A percentile compares a stretch with the other conserved stretches of the same genome.
phyloP scores from a whole-genome alignment of 2,329 filamentous ascomycete species.

The Sporothrix pseudoabietina region DNA sequence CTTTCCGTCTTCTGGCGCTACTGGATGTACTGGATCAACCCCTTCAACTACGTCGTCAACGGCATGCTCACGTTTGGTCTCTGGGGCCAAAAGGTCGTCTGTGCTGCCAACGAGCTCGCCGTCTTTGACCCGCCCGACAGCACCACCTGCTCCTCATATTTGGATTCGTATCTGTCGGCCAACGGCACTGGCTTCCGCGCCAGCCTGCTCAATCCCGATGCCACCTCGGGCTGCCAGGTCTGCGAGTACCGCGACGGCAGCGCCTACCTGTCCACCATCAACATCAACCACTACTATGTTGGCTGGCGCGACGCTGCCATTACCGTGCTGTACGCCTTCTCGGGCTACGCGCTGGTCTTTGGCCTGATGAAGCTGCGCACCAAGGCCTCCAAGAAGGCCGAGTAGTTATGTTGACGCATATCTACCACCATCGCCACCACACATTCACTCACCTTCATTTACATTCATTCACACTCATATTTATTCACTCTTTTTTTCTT shows the following conservation, averaged over 20 bases:
- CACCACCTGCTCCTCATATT: slow-evolving; percentile 60
- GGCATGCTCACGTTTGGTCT: slow-evolving; percentile 56
- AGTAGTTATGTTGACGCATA: neutral
- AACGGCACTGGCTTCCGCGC: slow-evolving; percentile 52
- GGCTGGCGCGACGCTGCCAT: slow-evolving; percentile 68
- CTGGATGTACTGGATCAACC: slow-evolving; percentile 82
- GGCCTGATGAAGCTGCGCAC: slow-evolving; percentile 53
- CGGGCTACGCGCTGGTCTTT: slow-evolving; percentile 54
- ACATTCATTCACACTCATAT: neutral
- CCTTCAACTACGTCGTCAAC: slow-evolving; percentile 70
- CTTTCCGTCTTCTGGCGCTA: slow-evolving; percentile 77
- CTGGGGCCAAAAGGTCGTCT: slow-evolving; percentile 52
- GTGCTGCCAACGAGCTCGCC: slow-evolving; percentile 53
- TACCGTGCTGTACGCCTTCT: slow-evolving; percentile 57
- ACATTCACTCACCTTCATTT: neutral
- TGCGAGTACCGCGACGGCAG: slow-evolving; percentile 61
- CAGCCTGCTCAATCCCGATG: slow-evolving; percentile 55
- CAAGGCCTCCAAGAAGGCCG: slow-evolving; percentile 39
- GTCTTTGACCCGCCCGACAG: slow-evolving; percentile 53
- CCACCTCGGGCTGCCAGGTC: slow-evolving; percentile 58
- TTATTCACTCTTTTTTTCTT: neutral
- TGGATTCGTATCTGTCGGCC: slow-evolving; percentile 52
- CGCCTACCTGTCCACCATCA: slow-evolving; percentile 62
- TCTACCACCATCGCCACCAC: no score
- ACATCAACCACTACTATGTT: slow-evolving; percentile 62